Evolutionary conservation across 192 early-diverging fungal genomes (phyloP).

Genomic region (Dispira parvispora): DNA sequence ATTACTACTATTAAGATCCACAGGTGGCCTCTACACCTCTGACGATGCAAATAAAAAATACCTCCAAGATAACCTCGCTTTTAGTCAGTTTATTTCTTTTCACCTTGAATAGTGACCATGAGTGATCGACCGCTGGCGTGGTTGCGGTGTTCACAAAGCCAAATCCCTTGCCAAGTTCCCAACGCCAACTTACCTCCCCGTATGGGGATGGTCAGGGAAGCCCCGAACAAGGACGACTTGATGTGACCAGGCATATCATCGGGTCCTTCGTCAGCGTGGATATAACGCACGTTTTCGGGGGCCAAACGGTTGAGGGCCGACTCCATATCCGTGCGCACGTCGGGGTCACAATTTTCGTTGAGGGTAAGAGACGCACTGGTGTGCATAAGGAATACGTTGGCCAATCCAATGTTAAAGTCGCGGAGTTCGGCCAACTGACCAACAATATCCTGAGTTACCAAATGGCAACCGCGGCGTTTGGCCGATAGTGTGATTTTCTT

Average conservation of each 20-base stretch:
- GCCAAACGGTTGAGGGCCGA: constrained; percentile 70
- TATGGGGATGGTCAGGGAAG: constrained; percentile 74
- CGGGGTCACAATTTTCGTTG: constrained; percentile 74
- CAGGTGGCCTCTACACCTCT: too few species aligned
- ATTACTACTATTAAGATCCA: too few species aligned
- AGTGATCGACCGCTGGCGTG: constrained; percentile 38
- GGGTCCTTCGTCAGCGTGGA: constrained; percentile 70
- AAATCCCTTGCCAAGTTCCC: constrained; percentile 80
- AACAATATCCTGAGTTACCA: constrained; percentile 43
- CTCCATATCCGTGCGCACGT: constrained; percentile 67
- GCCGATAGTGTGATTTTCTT: constrained; percentile 27
- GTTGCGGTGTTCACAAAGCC: constrained; percentile 55
- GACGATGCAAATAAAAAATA: too few species aligned
- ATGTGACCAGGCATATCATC: constrained; percentile 90
- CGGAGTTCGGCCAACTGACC: constrained; percentile 25
- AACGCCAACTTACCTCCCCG: constrained; percentile 54
- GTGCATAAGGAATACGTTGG: constrained; percentile 50
- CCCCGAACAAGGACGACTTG: constrained; percentile 67
- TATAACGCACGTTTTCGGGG: constrained; percentile 60
- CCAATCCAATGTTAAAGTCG: constrained; percentile 31
- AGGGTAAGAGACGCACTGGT: constrained; percentile 77
- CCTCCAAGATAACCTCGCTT: too few species aligned
- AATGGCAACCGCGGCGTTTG: constrained; percentile 41
- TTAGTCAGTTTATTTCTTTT: constrained; percentile 23
- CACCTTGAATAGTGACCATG: constrained; percentile 61